Evolutionary conservation across 305 asterid genomes (phyloP).

Genomic region (Fraxinus sp.): DNA sequence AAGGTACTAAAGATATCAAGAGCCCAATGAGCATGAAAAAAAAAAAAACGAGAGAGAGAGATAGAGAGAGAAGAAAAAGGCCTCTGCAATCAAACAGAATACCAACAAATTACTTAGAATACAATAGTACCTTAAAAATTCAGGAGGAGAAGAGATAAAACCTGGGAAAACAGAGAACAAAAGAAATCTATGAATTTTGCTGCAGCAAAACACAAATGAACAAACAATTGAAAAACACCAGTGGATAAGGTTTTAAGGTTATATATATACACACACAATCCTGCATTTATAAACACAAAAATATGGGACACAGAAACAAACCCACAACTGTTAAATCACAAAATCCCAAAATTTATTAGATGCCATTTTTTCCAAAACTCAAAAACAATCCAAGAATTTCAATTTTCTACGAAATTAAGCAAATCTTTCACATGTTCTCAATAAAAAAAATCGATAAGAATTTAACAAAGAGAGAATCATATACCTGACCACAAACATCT

Average conservation of each 20-base stretch:
- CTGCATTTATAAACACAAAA: not conserved
- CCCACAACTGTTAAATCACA: not conserved
- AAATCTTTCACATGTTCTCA: not conserved
- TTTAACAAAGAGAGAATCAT: constrained; percentile 9
- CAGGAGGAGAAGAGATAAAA: constrained; percentile 3
- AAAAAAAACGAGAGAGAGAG: too few relatives aligned
- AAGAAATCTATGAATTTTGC: not conserved
- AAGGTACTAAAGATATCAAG: not conserved
- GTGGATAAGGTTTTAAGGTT: constrained; percentile 9
- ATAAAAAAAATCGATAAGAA: not conserved
- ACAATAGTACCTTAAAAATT: constrained; percentile 4
- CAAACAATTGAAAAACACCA: not conserved
- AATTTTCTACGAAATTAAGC: not conserved
- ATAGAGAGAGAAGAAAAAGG: not conserved
- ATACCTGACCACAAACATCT: constrained; percentile 64
- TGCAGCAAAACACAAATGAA: not conserved
- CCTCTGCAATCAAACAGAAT: not conserved
- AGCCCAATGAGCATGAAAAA: not conserved
- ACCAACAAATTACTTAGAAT: not conserved
- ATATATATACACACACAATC: not conserved
- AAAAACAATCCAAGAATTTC: constrained; percentile 12
- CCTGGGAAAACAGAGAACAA: constrained; percentile 14
- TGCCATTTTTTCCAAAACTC: not conserved
- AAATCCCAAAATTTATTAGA: not conserved
- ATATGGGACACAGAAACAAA: not conserved